Conservation (phyloP, 2,329 filamentous ascomycete species). For the Cordyceps fumosorosea region DNA sequence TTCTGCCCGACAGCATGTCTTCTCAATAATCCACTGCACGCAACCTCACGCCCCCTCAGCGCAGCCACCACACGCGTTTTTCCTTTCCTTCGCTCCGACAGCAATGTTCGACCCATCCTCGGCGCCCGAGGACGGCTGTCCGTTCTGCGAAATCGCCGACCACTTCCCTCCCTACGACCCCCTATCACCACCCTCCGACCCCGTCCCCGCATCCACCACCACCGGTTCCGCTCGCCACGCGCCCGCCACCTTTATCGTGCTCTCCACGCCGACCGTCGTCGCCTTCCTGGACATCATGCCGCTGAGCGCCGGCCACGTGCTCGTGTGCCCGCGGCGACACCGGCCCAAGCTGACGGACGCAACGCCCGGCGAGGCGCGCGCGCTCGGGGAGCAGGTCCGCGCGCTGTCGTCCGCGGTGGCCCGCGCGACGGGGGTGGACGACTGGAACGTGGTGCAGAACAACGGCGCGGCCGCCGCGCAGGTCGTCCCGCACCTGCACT, state of each 20-base stretch:
- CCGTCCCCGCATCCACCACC: slow-evolving; percentile 27
- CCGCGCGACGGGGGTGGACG: slow-evolving; percentile 60
- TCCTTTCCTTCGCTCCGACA: not conserved
- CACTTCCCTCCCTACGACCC: slow-evolving; percentile 43
- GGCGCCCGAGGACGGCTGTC: slow-evolving; percentile 37
- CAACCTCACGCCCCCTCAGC: no score
- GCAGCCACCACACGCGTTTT: not conserved
- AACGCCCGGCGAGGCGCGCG: slow-evolving; percentile 52
- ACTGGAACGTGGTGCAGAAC: slow-evolving; percentile 98
- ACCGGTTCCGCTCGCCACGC: slow-evolving; percentile 21
- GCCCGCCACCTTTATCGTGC: slow-evolving; percentile 56
- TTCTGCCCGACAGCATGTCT: not conserved
- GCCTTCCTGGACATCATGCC: slow-evolving; percentile 94
- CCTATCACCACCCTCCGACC: slow-evolving; percentile 34
- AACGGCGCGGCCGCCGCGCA: slow-evolving; percentile 86
- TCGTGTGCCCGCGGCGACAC: slow-evolving; percentile 74
- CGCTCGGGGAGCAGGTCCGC: slow-evolving; percentile 62
- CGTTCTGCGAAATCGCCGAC: slow-evolving; percentile 55
- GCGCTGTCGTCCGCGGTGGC: slow-evolving; percentile 66
- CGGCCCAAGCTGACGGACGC: slow-evolving; percentile 71
- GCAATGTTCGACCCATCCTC: slow-evolving; percentile 30
- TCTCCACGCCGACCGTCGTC: slow-evolving; percentile 70
- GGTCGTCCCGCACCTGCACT: slow-evolving; percentile 89
- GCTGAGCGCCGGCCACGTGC: slow-evolving; percentile 72
- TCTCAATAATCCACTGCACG: not conserved